Evolutionary conservation across 2,329 filamentous ascomycete species (phyloP).

Genomic region (Neofusicoccum kwambonambiense): DNA sequence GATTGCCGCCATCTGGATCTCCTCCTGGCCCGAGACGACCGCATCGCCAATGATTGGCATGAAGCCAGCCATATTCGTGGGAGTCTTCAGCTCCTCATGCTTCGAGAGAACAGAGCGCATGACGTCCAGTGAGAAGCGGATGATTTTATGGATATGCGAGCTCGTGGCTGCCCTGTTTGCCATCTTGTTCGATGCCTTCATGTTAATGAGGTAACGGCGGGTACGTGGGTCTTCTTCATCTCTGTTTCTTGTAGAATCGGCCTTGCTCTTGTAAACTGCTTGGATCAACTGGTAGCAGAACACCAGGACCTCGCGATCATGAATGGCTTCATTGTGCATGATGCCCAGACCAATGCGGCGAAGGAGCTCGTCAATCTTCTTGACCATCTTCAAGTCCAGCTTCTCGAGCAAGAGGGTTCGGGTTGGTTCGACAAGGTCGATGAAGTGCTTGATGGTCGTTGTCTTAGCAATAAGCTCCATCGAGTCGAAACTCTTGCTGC

Average conservation of each 20-base stretch:
- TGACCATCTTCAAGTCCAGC: conserved; percentile 76
- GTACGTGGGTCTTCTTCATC: conserved; percentile 43
- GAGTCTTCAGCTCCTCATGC: conserved; percentile 74
- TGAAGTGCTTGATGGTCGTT: conserved; percentile 71
- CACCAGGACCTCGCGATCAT: conserved; percentile 78
- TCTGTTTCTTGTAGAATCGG: conserved; percentile 28
- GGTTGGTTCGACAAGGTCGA: conserved; percentile 74
- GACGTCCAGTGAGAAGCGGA: conserved; percentile 83
- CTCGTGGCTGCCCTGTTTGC: conserved; percentile 70
- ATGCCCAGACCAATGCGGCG: conserved; percentile 80
- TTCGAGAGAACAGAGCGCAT: conserved; percentile 84
- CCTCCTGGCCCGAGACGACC: conserved; percentile 79
- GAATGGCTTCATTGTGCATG: conserved; percentile 74
- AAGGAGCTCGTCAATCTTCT: conserved; percentile 87
- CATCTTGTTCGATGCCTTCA: conserved; percentile 72
- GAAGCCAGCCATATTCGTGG: conserved; percentile 79
- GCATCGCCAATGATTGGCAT: conserved; percentile 86
- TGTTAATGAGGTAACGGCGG: conserved; percentile 74
- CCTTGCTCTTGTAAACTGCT: conserved; percentile 69
- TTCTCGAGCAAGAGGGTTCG: conserved; percentile 78
- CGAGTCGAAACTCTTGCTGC: conserved; percentile 96
- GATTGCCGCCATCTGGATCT: conserved; percentile 86
- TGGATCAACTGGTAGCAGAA: conserved; percentile 96
- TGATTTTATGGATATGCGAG: conserved; percentile 82
- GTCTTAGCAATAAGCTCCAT: conserved; percentile 89